Percentiles rank a stretch among this genome's conserved stretches.
phyloP scores from a whole-genome alignment of 306 rosid species.

The Carpinus viminea region DNA sequence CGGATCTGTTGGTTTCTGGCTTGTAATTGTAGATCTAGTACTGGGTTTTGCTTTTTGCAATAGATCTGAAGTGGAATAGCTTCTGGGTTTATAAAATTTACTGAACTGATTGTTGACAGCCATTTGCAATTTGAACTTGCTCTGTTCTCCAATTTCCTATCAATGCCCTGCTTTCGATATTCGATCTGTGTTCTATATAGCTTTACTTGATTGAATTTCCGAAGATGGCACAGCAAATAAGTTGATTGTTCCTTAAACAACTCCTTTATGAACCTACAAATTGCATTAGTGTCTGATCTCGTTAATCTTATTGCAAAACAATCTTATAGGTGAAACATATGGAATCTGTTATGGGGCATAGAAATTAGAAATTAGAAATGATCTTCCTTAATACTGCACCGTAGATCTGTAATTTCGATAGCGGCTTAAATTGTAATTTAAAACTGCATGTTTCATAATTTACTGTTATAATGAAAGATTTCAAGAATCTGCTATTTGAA shows the following conservation, averaged over 20 bases:
- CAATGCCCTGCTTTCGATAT: not conserved
- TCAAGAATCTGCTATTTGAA: not conserved
- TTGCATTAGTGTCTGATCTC: not conserved
- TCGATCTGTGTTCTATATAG: not conserved
- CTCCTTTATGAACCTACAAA: not conserved
- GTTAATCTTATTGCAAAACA: not conserved
- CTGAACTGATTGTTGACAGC: not conserved
- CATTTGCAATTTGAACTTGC: not conserved
- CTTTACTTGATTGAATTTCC: not conserved
- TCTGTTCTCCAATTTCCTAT: not conserved
- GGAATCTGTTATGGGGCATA: not conserved
- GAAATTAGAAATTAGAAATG: not conserved
- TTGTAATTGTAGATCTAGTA: slow-evolving; percentile 31
- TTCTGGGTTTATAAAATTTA: not conserved
- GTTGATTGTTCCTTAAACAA: too few species aligned
- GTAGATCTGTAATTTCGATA: not conserved
- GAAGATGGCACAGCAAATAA: not conserved
- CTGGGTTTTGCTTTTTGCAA: not conserved
- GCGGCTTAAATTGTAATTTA: not conserved
- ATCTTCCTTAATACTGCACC: not conserved
- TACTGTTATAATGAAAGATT: not conserved
- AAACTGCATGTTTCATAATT: not conserved
- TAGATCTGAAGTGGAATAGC: slow-evolving; percentile 33
- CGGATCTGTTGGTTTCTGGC: slow-evolving; percentile 36
- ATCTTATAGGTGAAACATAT: not conserved